Base-by-base conservation (phyloP, 2,329 filamentous ascomycete genomes). In the Aureobasidium sp. region DNA sequence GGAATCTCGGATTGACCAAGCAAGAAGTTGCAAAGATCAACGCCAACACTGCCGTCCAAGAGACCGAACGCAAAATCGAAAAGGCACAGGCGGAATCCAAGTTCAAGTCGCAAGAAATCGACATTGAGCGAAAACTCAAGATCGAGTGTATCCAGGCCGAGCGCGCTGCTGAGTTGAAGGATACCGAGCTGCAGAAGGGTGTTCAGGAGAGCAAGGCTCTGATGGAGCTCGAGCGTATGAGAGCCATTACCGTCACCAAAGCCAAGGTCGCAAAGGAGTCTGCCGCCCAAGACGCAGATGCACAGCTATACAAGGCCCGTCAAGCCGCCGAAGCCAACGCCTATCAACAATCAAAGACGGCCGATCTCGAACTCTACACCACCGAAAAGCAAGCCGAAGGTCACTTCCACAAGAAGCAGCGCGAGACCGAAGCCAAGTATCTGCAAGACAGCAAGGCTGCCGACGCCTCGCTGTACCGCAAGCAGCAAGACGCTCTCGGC, bases 11-110 rank as follows among this genome's bases (percentile, higher is more conserved):
- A 58, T 79, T 87, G 62, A 86, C 90, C 58, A 89, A 93, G 66
- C 86, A 90, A 52, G 85, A 90, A 64, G 86, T 94, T 37, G 87
- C 88, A 61, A 91, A 90, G 74, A 94, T 94, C 71, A 81, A 90
- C 67, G 88, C 88, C 59, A 83, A 88, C 61, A 94, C 88, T 1
- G 87, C 88, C 1, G 86, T 93, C 1, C 79, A 88, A 56, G 89
- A 91, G 73, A 93, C 88, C 0, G 83, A 91, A 65, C 83, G 88
- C 45, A 89, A 91, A 65, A 84, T 85, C 40, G 87, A 93, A 71
- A 88, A 88, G 57, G 86, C 87, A 2, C 71, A 79, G 41, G 89
- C 89, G 38, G 88, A 93, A 65, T 86, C 88, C 10, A 82, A 83
- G 52, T 79, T 94, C 50, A 79, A 82, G 32, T 88, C 84, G 16